Conservation (phyloP, 768 basidiomycete species). For the Auriscalpium vulgare region DNA sequence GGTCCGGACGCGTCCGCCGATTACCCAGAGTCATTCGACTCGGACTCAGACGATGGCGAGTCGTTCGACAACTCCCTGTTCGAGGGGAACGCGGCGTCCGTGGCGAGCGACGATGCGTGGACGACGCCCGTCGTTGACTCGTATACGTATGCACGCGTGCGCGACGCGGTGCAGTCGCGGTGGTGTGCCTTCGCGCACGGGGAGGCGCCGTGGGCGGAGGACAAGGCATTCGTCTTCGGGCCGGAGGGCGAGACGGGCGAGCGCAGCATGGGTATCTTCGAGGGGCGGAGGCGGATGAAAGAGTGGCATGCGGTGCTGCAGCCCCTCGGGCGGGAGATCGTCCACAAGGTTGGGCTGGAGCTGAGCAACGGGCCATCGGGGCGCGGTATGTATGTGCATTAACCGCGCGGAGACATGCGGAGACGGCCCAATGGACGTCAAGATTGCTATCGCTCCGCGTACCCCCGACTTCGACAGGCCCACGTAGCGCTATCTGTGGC, state of each 20-base stretch:
- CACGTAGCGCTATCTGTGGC: no score
- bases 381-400: neutral
- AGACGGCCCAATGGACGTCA: no score
- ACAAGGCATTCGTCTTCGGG: conserved; percentile 71
- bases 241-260: conserved; percentile 79
- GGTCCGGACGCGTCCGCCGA: conserved; percentile 19
- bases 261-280: conserved; percentile 55
- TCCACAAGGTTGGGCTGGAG: conserved; percentile 69
- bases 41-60: conserved; percentile 26
- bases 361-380: conserved; percentile 59
- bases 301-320: conserved; percentile 62
- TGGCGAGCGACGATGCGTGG: conserved; percentile 35
- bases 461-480: no score
- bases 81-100: conserved; percentile 16
- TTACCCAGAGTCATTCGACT: conserved; percentile 11
- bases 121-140: conserved; percentile 51
- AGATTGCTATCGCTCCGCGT: no score
- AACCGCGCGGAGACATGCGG: neutral
- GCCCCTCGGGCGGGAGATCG: conserved; percentile 57
- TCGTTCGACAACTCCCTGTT: conserved; percentile 25
- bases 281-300: conserved; percentile 48
- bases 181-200: conserved; percentile 75
- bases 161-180: conserved; percentile 62
- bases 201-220: conserved; percentile 61
- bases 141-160: conserved; percentile 57